Conservation (phyloP, 2,329 filamentous ascomycete species). For the Colletotrichum sp. region DNA sequence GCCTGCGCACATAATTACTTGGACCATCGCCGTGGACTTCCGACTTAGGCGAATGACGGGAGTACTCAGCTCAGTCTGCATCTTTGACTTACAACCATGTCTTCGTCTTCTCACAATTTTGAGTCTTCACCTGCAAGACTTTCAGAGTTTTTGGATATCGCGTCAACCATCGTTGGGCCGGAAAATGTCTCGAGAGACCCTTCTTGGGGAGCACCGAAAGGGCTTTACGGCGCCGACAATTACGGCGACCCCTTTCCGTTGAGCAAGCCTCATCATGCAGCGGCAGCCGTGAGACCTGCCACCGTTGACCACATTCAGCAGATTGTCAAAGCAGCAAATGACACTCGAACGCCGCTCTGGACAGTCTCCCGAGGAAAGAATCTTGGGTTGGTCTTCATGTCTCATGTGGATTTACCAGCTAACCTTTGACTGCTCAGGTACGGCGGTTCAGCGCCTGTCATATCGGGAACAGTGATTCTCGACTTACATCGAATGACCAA, state of each 20-base stretch:
- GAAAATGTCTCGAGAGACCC: neutral
- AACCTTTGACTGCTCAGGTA: constrained; percentile 29
- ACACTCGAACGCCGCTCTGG: neutral
- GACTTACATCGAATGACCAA: constrained; percentile 47
- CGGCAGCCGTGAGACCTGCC: neutral
- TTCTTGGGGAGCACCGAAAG: neutral
- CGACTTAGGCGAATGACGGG: neutral
- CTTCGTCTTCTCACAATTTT: neutral
- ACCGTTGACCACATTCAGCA: neutral
- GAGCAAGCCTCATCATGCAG: neutral
- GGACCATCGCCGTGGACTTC: neutral
- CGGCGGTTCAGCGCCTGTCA: constrained; percentile 47
- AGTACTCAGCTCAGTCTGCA: neutral
- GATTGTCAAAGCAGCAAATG: neutral
- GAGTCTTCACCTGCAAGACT: neutral
- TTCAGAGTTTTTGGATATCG: neutral
- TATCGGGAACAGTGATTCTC: constrained; percentile 42
- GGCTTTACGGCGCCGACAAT: neutral
- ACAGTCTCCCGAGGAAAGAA: neutral
- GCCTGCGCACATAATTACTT: neutral
- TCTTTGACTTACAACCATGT: neutral
- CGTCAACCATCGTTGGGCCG: neutral
- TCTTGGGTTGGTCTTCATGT: neutral
- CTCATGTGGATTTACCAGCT: neutral
- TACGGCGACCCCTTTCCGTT: neutral